Percentiles rank a stretch among this genome's conserved stretches.
These are phyloP conservation scores for Davidsoniella eucalypti DNA, from an alignment of 2,329 filamentous ascomycete genomes.

Conservation along the genomic window DNA sequence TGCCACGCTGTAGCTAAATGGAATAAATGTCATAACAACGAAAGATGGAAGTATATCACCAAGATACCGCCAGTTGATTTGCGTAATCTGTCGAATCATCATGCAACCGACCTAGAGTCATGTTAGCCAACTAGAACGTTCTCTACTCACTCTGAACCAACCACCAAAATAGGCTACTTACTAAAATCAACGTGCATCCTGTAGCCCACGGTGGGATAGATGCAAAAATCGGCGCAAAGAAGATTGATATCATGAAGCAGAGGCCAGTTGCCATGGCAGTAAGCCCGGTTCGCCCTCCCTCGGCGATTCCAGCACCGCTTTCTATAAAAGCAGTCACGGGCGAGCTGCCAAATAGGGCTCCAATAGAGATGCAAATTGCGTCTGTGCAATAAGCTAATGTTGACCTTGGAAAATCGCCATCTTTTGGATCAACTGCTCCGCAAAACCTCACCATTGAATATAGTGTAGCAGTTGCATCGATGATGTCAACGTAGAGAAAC, in stretches of 20 bases:
- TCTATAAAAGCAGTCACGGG: slow-evolving; percentile 81
- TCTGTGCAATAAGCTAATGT: slow-evolving; percentile 73
- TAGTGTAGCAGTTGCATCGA: slow-evolving; percentile 71
- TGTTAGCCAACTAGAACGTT: background rate
- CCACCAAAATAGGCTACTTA: slow-evolving; percentile 19
- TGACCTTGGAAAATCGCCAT: slow-evolving; percentile 76
- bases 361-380: slow-evolving; percentile 61
- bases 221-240: slow-evolving; percentile 82
- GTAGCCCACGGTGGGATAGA: slow-evolving; percentile 82
- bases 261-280: slow-evolving; percentile 63
- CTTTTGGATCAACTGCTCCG: slow-evolving; percentile 62
- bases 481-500: slow-evolving; percentile 80
- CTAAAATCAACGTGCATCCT: slow-evolving; percentile 54
- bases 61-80: slow-evolving; percentile 63
- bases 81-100: slow-evolving; percentile 60
- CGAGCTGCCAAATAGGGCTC: slow-evolving; percentile 58
- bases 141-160: too few relatives aligned
- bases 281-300: slow-evolving; percentile 73
- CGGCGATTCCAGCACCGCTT: slow-evolving; percentile 76
- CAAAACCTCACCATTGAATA: slow-evolving; percentile 84
- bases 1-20: slow-evolving; percentile 63
- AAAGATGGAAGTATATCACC: slow-evolving; percentile 63
- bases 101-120: slow-evolving; percentile 46
- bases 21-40: slow-evolving; percentile 58
- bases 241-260: slow-evolving; percentile 74